Evolutionary conservation across 306 rosid genomes (phyloP), one percentile per base, ranked within the genome.

Genomic region (Rubus idaeus): DNA sequence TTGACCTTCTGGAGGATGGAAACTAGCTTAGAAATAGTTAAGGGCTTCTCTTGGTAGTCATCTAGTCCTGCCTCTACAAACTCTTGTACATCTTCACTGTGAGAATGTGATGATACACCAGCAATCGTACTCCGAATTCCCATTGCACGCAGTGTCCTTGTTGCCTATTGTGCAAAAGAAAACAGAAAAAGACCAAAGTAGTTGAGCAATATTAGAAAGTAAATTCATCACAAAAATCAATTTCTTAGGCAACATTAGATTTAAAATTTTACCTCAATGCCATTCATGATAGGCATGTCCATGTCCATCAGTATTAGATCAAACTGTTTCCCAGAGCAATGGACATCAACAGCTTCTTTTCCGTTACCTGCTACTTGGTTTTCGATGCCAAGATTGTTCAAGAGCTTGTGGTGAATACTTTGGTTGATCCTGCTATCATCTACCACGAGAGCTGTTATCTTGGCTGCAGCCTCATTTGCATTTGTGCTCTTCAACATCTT

Each of bases 281-380:
- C 98, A 83, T 90, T 85, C 98, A 93, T 91, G 55, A 93, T 23
- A 41, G 98, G 97, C 98, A 93, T 93, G 16, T 93, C 98, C 82
- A 80, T 75, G 84, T 93, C 98, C 97, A 93, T 91, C 79, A 93
- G 86, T 84, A 93, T 91, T 9, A 93, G 93, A 81, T 91, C 93
- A 79, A 93, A 93, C 21, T 47, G 75, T 35, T 80, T 73, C 2
- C 97, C 96, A 26, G 72, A 66, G 66, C 68, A 56, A 65, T 89
- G 92, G 79, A 91, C 81, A 63, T 91, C 93, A 16, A 93, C 39
- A 40, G 98, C 98, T 83, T 91, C 93, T 80, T 87, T 87, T 35
- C 98, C 98, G 63, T 93, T 93, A 68, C 68, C 65, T 37, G 77
- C 97, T 21, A 64, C 83, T n/a, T 85, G 83, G 39, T 66, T 87